phyloP scores from a whole-genome alignment of 2,329 filamentous ascomycete genomes.

The Ceratocystis cubensis region DNA sequence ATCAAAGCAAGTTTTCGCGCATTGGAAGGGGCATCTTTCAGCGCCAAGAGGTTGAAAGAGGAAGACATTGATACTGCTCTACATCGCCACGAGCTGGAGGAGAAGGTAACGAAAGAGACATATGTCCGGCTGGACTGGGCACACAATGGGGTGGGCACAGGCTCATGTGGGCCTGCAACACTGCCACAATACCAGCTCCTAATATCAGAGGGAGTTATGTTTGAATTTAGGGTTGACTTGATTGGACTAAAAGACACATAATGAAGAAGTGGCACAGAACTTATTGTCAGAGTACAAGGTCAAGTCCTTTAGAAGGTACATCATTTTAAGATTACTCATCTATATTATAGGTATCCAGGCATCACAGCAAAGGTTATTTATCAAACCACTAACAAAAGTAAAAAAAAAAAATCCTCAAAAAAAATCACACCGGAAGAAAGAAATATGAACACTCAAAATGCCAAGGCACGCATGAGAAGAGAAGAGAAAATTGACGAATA shows the following conservation, averaged over 20 bases:
- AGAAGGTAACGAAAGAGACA: conserved; percentile 37
- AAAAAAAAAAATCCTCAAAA: background rate
- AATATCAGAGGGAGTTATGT: conserved; percentile 31
- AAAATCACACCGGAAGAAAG: background rate
- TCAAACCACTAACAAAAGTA: background rate
- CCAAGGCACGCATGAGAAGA: background rate
- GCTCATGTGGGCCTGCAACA: conserved; percentile 47
- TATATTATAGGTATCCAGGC: background rate
- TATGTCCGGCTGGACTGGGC: conserved; percentile 47
- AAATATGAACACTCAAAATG: conserved; percentile 4
- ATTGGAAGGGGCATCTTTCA: conserved; percentile 42
- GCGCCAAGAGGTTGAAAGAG: conserved; percentile 42
- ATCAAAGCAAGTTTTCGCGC: conserved; percentile 36
- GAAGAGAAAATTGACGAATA: background rate
- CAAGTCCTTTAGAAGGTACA: background rate
- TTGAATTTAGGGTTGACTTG: conserved; percentile 26
- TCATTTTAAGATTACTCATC: background rate
- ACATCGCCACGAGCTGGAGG: conserved; percentile 49
- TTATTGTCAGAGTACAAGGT: background rate
- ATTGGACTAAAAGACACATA: background rate
- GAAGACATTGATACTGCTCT: conserved; percentile 39
- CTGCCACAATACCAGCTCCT: conserved; percentile 36
- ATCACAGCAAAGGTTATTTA: conserved; percentile 2
- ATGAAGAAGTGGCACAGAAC: background rate
- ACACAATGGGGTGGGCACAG: conserved; percentile 51